Conservation (phyloP, 192 early-diverging fungal species). For the Entomortierella beljakovae region DNA sequence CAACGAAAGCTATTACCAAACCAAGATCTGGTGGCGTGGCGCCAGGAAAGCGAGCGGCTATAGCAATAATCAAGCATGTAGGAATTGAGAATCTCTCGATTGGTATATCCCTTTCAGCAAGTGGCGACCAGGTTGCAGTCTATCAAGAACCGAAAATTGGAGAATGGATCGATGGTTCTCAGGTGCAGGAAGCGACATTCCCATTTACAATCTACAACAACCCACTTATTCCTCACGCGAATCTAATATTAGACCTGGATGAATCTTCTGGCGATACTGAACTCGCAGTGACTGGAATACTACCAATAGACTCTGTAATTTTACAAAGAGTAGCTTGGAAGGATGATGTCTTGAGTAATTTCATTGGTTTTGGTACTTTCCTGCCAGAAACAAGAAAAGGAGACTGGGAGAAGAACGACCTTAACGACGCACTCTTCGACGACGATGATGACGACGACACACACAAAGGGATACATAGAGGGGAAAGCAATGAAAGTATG, state of each 20-base stretch:
- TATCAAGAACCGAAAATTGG: constrained; percentile 48
- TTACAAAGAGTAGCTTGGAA: constrained; percentile 9
- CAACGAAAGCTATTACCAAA: constrained; percentile 9
- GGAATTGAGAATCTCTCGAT: constrained; percentile 31
- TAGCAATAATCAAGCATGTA: not conserved
- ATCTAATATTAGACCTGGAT: not conserved
- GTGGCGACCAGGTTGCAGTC: constrained; percentile 30
- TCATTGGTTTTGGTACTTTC: constrained; percentile 37
- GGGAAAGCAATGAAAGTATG: not conserved
- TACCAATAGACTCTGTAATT: not conserved
- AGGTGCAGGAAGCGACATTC: constrained; percentile 18
- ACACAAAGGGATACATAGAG: not conserved
- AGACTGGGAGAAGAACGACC: constrained; percentile 34
- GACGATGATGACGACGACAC: not conserved
- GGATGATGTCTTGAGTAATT: not conserved
- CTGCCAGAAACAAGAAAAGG: constrained; percentile 12
- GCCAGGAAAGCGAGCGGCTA: no score
- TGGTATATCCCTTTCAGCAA: constrained; percentile 27
- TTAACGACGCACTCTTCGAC: not conserved
- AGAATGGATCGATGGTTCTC: constrained; percentile 30
- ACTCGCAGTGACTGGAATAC: not conserved
- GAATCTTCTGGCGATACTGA: not conserved
- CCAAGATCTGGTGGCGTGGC: constrained; percentile 11
- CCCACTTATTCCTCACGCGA: constrained; percentile 16
- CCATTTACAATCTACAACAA: constrained; percentile 39